phyloP scores from a whole-genome alignment of 805 yeast species.

The Kuraishia piskuri region DNA sequence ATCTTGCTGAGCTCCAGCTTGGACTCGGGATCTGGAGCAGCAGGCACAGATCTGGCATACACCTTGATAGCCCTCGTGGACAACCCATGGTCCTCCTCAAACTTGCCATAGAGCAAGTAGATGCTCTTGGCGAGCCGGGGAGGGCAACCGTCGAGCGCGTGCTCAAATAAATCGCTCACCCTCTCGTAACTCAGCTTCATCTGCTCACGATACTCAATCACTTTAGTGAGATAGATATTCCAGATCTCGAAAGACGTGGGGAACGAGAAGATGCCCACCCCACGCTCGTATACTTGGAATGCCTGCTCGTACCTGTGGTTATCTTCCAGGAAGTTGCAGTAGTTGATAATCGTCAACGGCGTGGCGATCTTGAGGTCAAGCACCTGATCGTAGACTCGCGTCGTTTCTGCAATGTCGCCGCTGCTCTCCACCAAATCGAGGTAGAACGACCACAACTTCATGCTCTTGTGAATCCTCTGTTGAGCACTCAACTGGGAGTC shows the following conservation, averaged over 20 bases:
- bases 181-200: conserved; percentile 36
- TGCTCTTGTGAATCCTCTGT: conserved; percentile 48
- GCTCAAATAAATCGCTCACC: conserved; percentile 68
- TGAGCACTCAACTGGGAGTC: conserved; percentile 45
- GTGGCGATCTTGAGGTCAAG: conserved; percentile 59
- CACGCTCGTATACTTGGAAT: conserved; percentile 59
- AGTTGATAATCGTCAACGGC: conserved; percentile 55
- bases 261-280: conserved; percentile 50
- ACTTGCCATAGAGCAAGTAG: conserved; percentile 46
- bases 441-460: conserved; percentile 64
- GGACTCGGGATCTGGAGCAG: conserved; percentile 18
- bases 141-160: conserved; percentile 48
- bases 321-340: conserved; percentile 51
- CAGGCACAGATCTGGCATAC: conserved; percentile 31
- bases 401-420: conserved; percentile 31
- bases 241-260: conserved; percentile 64
- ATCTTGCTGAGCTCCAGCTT: conserved; percentile 33
- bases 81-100: conserved; percentile 52
- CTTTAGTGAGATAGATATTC: conserved; percentile 54
- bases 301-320: conserved; percentile 37
- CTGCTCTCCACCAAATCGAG: conserved; percentile 59
- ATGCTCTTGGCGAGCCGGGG: conserved; percentile 37
- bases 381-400: conserved; percentile 41
- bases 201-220: conserved; percentile 24
- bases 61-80: conserved; percentile 39